A percentile compares a stretch with the other conserved stretches of the same genome.
These are phyloP conservation scores for Naganishia friedmannii DNA, from an alignment of 768 basidiomycete species.

Conservation along the genomic window DNA sequence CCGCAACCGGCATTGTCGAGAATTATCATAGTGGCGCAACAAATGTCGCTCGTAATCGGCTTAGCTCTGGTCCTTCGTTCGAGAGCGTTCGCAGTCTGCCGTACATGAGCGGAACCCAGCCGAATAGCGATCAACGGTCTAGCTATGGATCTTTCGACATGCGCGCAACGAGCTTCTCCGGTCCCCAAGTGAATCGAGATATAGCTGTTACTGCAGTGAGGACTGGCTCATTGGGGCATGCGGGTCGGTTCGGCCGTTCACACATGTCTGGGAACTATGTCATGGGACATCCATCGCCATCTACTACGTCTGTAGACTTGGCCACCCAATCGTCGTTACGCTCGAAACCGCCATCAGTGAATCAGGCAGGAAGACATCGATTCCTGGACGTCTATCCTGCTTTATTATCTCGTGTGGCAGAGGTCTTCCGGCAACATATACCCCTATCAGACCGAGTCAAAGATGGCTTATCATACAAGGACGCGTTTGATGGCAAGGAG, in stretches of 20 bases:
- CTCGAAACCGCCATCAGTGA: conserved; percentile 50
- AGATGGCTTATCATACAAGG: conserved; percentile 92
- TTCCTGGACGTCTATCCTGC: conserved; percentile 78
- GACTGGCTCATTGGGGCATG: conserved; percentile 44
- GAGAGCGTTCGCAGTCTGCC: conserved; percentile 46
- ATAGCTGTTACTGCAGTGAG: conserved; percentile 39
- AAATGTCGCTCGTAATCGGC: conserved; percentile 22
- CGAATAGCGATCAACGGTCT: conserved; percentile 18
- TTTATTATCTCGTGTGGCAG: conserved; percentile 86
- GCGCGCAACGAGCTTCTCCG: conserved; percentile 48
- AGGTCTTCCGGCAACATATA: conserved; percentile 84
- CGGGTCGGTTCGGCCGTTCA: conserved; percentile 23
- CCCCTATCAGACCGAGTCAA: conserved; percentile 74
- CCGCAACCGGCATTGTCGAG: conserved; percentile 40
- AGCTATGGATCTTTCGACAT: conserved; percentile 34
- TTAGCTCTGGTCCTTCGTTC: conserved; percentile 43
- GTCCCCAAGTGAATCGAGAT: conserved; percentile 36
- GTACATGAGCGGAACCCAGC: conserved; percentile 6
- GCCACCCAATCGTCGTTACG: conserved; percentile 41
- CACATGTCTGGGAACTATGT: conserved; percentile 24
- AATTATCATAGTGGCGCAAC: conserved; percentile 32
- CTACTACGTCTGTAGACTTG: conserved; percentile 36
- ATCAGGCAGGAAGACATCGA: conserved; percentile 61
- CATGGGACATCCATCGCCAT: conserved; percentile 37
- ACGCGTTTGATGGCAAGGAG: conserved; percentile 93